Conservation (phyloP, 768 basidiomycete genomes). For the Leccinum fibrillosum region DNA sequence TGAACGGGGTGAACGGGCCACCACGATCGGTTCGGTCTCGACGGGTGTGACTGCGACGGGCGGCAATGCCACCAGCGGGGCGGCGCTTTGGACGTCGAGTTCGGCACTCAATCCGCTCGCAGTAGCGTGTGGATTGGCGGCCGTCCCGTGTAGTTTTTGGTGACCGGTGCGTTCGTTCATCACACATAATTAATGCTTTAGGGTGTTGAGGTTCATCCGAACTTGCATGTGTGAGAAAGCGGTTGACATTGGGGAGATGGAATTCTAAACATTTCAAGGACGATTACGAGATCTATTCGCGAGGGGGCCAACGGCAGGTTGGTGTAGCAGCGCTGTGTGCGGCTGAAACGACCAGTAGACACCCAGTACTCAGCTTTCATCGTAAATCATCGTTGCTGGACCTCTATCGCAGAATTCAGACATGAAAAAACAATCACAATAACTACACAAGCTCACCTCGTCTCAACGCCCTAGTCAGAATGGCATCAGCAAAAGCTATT, state of each 20-base stretch:
- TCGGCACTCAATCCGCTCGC: background rate
- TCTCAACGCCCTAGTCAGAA: conserved; percentile 7
- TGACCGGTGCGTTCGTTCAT: no score
- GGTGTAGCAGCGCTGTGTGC: no score
- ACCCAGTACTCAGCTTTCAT: background rate
- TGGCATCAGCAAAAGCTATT: background rate
- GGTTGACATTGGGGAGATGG: no score
- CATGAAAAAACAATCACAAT: no score
- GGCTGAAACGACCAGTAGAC: no score
- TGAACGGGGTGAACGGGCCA: conserved; percentile 41
- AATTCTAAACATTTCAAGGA: no score
- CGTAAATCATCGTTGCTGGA: conserved; percentile 8
- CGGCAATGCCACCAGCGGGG: background rate
- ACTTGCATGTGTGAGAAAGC: no score
- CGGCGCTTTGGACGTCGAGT: conserved; percentile 45
- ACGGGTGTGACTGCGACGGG: conserved; percentile 45
- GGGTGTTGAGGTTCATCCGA: no score
- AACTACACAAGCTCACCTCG: background rate
- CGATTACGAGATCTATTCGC: no score
- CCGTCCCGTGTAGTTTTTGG: no score
- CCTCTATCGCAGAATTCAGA: background rate
- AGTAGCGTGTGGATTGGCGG: conserved; percentile 1
- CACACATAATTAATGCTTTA: no score
- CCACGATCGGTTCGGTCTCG: conserved; percentile 52
- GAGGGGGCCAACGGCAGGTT: no score